phyloP scores from a whole-genome alignment of 495 filamentous ascomycete species.

The Hyaloscypha finlandica region DNA sequence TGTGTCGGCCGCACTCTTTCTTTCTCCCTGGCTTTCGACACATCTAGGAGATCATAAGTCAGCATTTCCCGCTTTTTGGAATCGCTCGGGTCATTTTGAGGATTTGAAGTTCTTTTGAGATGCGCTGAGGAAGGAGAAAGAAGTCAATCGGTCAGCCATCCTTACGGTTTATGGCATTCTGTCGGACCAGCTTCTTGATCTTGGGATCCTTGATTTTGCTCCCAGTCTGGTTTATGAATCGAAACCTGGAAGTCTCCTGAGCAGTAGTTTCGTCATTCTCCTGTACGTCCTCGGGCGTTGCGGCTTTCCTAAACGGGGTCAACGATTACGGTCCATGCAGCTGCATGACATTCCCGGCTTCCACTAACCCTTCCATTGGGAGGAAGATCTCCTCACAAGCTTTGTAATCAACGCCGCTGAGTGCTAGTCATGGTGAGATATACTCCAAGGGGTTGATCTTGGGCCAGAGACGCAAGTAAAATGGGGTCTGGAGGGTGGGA shows the following conservation, averaged over 20 bases:
- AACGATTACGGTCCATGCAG: neutral
- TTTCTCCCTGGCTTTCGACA: neutral
- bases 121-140: neutral
- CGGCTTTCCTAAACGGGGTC: neutral
- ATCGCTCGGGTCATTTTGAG: neutral
- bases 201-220: slow-evolving; percentile 1
- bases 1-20: neutral
- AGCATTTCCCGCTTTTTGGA: neutral
- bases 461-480: neutral
- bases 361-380: neutral
- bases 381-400: neutral
- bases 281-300: neutral
- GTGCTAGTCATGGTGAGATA: neutral
- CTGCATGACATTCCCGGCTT: neutral
- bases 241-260: neutral
- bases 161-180: slow-evolving; percentile 6
- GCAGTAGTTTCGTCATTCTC: neutral
- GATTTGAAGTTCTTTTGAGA: neutral
- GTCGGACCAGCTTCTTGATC: slow-evolving; percentile 7
- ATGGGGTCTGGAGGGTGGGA: neutral
- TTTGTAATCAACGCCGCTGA: neutral
- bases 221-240: slow-evolving; percentile 9
- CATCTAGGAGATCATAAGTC: neutral
- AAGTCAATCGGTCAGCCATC: neutral
- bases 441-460: neutral